Evolutionary conservation across 2,329 filamentous ascomycete genomes (phyloP).

Genomic region (Epichloe gansuensis): DNA sequence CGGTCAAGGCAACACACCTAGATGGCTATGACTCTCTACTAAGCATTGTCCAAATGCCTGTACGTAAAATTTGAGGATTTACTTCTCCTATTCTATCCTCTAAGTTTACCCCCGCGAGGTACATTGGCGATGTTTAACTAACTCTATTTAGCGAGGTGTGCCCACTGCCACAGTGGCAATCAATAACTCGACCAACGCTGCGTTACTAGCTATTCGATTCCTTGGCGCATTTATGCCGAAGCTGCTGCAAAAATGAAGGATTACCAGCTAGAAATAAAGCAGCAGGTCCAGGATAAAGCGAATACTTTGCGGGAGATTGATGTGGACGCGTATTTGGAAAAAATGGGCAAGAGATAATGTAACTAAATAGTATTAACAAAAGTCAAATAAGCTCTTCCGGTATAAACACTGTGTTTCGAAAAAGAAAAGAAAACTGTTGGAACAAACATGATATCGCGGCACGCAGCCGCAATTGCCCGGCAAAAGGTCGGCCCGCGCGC

Average conservation of each 20-base stretch:
- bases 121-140: constrained; percentile 14
- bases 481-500: too few species aligned
- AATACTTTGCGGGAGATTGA: constrained; percentile 42
- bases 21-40: constrained; percentile 61
- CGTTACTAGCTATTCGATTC: constrained; percentile 57
- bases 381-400: too few species aligned
- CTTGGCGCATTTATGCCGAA: constrained; percentile 44
- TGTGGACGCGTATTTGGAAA: constrained; percentile 40
- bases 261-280: constrained; percentile 51
- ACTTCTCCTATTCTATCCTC: neutral
- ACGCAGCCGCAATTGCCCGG: too few species aligned
- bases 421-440: too few species aligned
- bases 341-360: constrained; percentile 17
- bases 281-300: constrained; percentile 54
- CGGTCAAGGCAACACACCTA: constrained; percentile 60
- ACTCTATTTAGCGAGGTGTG: constrained; percentile 38
- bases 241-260: constrained; percentile 44
- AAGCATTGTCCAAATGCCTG: constrained; percentile 69
- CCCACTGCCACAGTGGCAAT: constrained; percentile 68
- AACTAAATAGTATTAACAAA: too few species aligned
- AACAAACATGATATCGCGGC: too few species aligned
- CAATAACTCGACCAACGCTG: constrained; percentile 70
- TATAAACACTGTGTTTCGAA: too few species aligned
- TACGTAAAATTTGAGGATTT: constrained; percentile 19
- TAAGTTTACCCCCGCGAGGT: neutral